Evolutionary conservation across 441 rosid species (phyloP).

Genomic region (Rhodomyrtus psidioides): DNA sequence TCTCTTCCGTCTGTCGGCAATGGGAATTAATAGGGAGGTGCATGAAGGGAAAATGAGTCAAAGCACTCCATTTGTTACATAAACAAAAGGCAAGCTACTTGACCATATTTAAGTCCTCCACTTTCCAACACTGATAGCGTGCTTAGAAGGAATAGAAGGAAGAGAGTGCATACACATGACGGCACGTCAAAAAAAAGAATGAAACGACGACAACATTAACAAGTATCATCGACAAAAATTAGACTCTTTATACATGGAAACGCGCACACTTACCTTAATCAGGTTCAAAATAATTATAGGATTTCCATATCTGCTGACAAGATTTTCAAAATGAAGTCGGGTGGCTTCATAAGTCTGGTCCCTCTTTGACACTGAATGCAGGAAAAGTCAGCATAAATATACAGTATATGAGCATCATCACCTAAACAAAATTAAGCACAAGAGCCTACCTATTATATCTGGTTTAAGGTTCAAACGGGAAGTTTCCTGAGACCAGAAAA

Average conservation of each 20-base stretch:
- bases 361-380: constrained; percentile 66
- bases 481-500: constrained; percentile 99
- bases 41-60: neutral
- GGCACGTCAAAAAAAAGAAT: neutral
- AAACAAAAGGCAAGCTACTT: neutral
- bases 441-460: constrained; percentile 67
- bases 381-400: constrained; percentile 3
- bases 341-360: constrained; percentile 93
- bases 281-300: constrained; percentile 92
- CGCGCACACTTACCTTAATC: constrained; percentile 56
- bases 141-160: neutral
- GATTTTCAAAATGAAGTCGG: constrained; percentile 91
- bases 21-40: neutral
- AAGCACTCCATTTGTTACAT: neutral
- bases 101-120: neutral
- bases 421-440: neutral
- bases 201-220: neutral
- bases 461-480: constrained; percentile 95
- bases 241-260: neutral
- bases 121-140: neutral
- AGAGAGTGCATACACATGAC: neutral
- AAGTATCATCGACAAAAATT: neutral
- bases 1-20: constrained; percentile 61
- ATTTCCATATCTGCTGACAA: constrained; percentile 84
- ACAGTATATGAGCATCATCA: neutral